Evolutionary conservation across 2,329 filamentous ascomycete genomes (phyloP).

Genomic region (Sporothrix phasma): DNA sequence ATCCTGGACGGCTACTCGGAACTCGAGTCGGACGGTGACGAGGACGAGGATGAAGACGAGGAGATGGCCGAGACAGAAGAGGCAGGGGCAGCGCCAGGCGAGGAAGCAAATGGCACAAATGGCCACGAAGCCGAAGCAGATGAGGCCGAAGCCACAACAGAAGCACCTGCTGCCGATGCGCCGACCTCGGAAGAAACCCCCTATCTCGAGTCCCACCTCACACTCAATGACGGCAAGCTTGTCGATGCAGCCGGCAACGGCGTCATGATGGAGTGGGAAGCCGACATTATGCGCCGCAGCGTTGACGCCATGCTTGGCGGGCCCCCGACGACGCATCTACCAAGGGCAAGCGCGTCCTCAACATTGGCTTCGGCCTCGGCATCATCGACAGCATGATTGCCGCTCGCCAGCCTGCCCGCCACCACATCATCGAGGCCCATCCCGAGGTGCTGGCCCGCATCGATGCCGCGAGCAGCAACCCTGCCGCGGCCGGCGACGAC

Average conservation of each 20-base stretch:
- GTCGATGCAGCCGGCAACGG: constrained; percentile 69
- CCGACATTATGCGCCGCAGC: constrained; percentile 70
- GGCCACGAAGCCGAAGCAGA: constrained; percentile 20
- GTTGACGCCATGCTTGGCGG: constrained; percentile 56
- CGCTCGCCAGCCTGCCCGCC: constrained; percentile 52
- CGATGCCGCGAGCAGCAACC: constrained; percentile 31
- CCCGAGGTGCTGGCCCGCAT: constrained; percentile 63
- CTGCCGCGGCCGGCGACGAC: constrained; percentile 29
- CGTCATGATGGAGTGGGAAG: constrained; percentile 93
- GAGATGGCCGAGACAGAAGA: constrained; percentile 27
- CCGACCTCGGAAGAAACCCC: constrained; percentile 45
- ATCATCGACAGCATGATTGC: constrained; percentile 74
- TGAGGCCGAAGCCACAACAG: constrained; percentile 21
- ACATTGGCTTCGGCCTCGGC: constrained; percentile 86
- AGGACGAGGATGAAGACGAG: constrained; percentile 38
- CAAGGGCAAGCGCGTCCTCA: constrained; percentile 59
- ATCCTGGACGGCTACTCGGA: constrained; percentile 73
- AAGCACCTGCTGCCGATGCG: constrained; percentile 21
- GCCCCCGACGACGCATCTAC: constrained; percentile 6
- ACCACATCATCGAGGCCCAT: constrained; percentile 84
- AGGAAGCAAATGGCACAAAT: background rate
- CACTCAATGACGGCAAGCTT: constrained; percentile 55
- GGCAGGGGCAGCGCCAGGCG: constrained; percentile 10
- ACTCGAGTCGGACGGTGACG: constrained; percentile 48
- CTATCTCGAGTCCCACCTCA: constrained; percentile 59